These are phyloP conservation scores for Cordyceps fumosorosea DNA, from an alignment of 2,329 filamentous ascomycete genomes.

Conservation along the genomic window DNA sequence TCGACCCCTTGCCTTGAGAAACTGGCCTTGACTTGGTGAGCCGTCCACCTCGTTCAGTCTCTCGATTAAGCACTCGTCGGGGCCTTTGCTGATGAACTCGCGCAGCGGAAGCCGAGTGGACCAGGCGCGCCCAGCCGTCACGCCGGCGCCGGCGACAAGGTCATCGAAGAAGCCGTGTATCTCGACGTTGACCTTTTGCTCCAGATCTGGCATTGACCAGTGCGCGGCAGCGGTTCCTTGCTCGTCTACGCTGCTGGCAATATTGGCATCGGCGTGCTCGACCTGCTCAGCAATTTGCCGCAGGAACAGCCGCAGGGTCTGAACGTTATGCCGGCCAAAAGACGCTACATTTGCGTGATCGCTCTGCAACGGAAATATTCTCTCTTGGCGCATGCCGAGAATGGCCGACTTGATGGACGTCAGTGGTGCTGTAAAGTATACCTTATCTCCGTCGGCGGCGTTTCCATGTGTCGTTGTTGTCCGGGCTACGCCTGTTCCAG, in stretches of 20 bases:
- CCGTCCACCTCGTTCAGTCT: conserved; percentile 37
- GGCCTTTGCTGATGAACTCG: conserved; percentile 50
- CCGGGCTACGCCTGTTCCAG: conserved; percentile 23
- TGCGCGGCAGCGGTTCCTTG: neutral
- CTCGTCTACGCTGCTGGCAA: neutral
- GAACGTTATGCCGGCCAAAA: conserved; percentile 43
- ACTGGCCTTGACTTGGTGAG: conserved; percentile 24
- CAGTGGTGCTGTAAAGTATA: conserved; percentile 53
- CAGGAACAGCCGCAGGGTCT: conserved; percentile 38
- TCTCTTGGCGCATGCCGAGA: conserved; percentile 44
- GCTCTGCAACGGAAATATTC: conserved; percentile 46
- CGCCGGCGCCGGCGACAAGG: conserved; percentile 25
- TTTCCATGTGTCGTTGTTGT: neutral
- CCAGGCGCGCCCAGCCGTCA: conserved; percentile 38
- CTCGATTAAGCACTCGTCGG: conserved; percentile 47
- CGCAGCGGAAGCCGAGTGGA: conserved; percentile 43
- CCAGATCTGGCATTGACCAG: conserved; percentile 29
- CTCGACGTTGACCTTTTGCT: conserved; percentile 50
- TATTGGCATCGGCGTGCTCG: conserved; percentile 25
- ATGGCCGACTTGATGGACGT: conserved; percentile 51
- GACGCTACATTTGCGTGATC: conserved; percentile 50
- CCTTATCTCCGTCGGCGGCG: conserved; percentile 25
- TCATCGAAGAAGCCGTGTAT: conserved; percentile 55
- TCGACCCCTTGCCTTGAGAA: conserved; percentile 23
- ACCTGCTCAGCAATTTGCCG: conserved; percentile 28